These are phyloP conservation scores for Pyrus communis DNA, from an alignment of 306 rosid genomes.

Conservation along the genomic window DNA sequence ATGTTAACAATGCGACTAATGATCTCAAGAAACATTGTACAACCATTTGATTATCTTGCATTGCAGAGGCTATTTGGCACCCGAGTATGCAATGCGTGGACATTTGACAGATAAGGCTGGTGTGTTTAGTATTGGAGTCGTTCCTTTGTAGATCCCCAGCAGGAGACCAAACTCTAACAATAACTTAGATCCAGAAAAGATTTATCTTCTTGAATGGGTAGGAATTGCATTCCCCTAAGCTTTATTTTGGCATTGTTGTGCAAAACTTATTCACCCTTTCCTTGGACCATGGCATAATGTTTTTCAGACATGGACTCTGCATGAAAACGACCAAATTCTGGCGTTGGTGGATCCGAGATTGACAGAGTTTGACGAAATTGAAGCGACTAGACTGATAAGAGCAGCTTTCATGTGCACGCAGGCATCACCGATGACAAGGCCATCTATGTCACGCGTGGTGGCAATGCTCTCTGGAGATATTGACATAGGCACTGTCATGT, in stretches of 20 bases:
- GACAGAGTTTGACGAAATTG: not conserved
- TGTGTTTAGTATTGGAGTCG: conserved; percentile 15
- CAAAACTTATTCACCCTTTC: not conserved
- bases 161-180: conserved; percentile 5
- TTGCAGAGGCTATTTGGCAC: conserved; percentile 21
- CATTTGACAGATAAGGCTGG: conserved; percentile 14
- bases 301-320: conserved; percentile 15
- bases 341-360: conserved; percentile 14
- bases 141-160: conserved; percentile 11
- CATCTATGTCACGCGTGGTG: conserved; percentile 23
- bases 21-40: too few species aligned
- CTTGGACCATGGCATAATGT: not conserved
- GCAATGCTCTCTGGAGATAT: conserved; percentile 16
- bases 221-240: not conserved
- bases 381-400: conserved; percentile 5
- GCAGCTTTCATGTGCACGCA: conserved; percentile 21
- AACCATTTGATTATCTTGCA: too few species aligned
- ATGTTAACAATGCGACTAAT: too few species aligned
- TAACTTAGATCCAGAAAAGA: not conserved
- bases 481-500: not conserved
- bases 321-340: conserved; percentile 1
- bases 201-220: conserved; percentile 24
- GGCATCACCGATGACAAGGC: conserved; percentile 11
- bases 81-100: conserved; percentile 19
- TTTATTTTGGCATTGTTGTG: not conserved